Base-by-base conservation (phyloP, 1,284 basidiomycete species). In the Pyrrhoderma noxium region DNA sequence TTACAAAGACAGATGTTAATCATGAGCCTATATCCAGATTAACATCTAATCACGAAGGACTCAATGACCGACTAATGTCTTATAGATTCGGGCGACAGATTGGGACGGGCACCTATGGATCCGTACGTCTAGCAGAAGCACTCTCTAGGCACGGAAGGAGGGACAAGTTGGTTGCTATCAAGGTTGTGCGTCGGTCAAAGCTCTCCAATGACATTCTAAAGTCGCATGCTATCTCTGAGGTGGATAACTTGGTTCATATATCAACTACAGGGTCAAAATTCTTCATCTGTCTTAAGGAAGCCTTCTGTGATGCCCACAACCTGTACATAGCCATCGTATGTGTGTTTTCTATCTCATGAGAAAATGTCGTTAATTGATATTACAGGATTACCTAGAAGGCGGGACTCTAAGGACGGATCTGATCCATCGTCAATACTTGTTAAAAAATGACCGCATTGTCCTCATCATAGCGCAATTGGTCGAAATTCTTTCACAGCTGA, bases 291-390 rank as follows among this genome's bases (percentile, higher is more conserved):
- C 39, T 55, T 8, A 31, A 40, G 13, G 53, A 55, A 22, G 23
- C 49, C 9, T 55, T 55, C 45, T 45, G 39, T 18, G 53, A 55
- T 48, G 44, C 18, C 3, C 49, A 55, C 14, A 51, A 55, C 27
- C 46, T 36, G 3, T 55, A 55, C 21, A 42, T 51, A n/a, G 49
- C 51, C 41, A 55, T 47, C 1, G 52, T 53, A 23, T 27, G 19
- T 22, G 31, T 19, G 22, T 9, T 7, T 39, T 23, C 36, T 3
- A 14, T 37, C 35, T 9, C 9, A 37, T 37, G 11, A 37, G 35
- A 16, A 13, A 22, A 3, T 23, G 8, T 41, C 45, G 44, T n/a
- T 22, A 3, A 41, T n/a, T 42, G 4, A 9, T 18, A 18, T 19
- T 22, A 38, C 19, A 53, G 52, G 52, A 54, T 34, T 46, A 27